These are phyloP conservation scores for Mrakia hoshinonis DNA, from an alignment of 768 basidiomycete genomes.

Conservation along the genomic window DNA sequence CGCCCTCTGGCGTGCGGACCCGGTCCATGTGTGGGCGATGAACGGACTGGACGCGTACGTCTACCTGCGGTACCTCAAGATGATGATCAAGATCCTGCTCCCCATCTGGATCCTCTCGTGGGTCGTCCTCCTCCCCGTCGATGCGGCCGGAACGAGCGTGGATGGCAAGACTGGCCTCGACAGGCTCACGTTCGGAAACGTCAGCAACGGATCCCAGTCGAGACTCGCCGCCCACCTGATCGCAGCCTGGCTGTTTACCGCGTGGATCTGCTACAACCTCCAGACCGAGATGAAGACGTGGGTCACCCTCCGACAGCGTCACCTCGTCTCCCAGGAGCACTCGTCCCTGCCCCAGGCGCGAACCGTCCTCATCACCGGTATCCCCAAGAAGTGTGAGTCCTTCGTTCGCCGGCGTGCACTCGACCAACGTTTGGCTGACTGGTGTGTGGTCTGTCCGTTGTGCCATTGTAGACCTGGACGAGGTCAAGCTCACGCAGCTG, in stretches of 20 bases:
- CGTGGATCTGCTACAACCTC: conserved; percentile 79
- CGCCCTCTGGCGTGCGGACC: conserved; percentile 54
- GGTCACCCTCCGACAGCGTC: conserved; percentile 66
- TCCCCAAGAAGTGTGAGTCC: conserved; percentile 54
- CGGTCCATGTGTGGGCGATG: conserved; percentile 42
- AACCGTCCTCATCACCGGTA: conserved; percentile 82
- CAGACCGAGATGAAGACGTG: conserved; percentile 71
- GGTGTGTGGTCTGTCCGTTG: background rate
- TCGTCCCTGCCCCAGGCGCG: conserved; percentile 74
- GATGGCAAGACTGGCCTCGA: conserved; percentile 53
- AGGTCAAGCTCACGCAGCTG: conserved; percentile 55
- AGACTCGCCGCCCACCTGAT: conserved; percentile 74
- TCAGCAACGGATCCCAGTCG: conserved; percentile 46
- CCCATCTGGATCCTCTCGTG: conserved; percentile 91
- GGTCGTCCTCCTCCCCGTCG: conserved; percentile 70
- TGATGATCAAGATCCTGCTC: conserved; percentile 71
- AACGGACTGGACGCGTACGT: conserved; percentile 90
- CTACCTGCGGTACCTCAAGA: conserved; percentile 76
- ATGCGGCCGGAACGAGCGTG: conserved; percentile 48
- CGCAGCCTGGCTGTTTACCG: conserved; percentile 73
- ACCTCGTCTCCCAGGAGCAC: conserved; percentile 66
- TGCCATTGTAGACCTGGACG: conserved; percentile 49
- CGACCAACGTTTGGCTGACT: background rate
- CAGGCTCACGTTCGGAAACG: conserved; percentile 72
- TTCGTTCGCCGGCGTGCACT: background rate